A percentile compares a stretch with the other conserved stretches of the same genome.
Evolutionary conservation across 2,329 filamentous ascomycete species (phyloP).

Genomic region (Tolypocladium tundrense): DNA sequence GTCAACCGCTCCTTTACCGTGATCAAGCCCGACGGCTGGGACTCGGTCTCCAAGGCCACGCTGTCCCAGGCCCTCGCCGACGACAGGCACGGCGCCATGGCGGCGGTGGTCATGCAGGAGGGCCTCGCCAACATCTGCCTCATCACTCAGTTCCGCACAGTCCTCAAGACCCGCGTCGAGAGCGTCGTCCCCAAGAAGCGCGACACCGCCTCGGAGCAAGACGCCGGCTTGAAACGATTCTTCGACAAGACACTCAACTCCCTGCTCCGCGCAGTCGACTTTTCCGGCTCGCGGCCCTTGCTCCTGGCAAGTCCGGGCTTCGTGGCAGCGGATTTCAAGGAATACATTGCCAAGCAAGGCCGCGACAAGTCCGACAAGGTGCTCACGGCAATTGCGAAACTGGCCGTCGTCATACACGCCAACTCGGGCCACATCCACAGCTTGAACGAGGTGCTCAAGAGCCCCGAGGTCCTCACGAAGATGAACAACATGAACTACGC

Average conservation of each 20-base stretch:
- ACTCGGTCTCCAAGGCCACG: constrained; percentile 72
- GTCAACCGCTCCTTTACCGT: constrained; percentile 79
- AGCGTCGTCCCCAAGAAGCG: constrained; percentile 58
- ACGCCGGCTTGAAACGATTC: constrained; percentile 62
- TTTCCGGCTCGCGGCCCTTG: constrained; percentile 58
- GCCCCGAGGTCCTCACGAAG: constrained; percentile 63
- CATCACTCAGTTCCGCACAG: constrained; percentile 69
- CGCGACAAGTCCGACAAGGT: constrained; percentile 54
- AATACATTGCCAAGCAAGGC: constrained; percentile 56
- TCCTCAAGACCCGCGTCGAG: constrained; percentile 55
- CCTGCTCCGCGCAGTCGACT: constrained; percentile 68
- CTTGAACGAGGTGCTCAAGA: constrained; percentile 77
- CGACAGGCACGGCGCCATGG: constrained; percentile 70
- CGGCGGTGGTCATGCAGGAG: constrained; percentile 91
- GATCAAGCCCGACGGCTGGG: constrained; percentile 78
- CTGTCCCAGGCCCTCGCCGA: constrained; percentile 71
- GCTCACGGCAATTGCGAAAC: constrained; percentile 49
- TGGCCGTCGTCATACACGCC: constrained; percentile 68
- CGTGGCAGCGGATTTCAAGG: constrained; percentile 68
- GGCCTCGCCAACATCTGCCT: constrained; percentile 74
- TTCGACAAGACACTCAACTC: constrained; percentile 68
- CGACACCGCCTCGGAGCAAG: constrained; percentile 51
- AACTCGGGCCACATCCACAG: constrained; percentile 80
- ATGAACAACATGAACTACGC: constrained; percentile 84
- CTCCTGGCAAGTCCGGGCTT: constrained; percentile 87